phyloP scores from a whole-genome alignment of 2,329 filamentous ascomycete species.

The Immersiporthe knoxdaviesiana region DNA sequence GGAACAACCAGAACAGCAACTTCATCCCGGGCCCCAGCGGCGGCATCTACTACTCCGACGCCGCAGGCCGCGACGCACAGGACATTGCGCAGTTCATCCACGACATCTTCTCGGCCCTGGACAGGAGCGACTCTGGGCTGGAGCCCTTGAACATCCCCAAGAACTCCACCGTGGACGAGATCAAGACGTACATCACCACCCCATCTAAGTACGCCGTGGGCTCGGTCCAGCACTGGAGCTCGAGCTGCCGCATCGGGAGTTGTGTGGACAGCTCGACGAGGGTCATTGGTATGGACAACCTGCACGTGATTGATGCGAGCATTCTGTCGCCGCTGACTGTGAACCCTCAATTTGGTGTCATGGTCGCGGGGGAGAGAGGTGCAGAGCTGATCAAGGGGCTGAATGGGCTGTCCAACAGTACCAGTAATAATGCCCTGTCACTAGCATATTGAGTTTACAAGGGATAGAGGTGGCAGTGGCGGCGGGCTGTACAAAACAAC shows the following conservation, averaged over 20 bases:
- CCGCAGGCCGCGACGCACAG: constrained; percentile 45
- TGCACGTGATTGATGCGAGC: constrained; percentile 56
- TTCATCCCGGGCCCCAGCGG: constrained; percentile 46
- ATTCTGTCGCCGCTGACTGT: constrained; percentile 55
- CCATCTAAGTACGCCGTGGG: constrained; percentile 51
- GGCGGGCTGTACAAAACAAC: no score
- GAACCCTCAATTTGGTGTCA: constrained; percentile 58
- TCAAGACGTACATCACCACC: constrained; percentile 54
- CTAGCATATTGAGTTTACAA: background rate
- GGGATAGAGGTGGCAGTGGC: no score
- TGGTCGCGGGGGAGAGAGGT: constrained; percentile 56
- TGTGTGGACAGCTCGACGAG: constrained; percentile 53
- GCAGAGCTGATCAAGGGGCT: constrained; percentile 47
- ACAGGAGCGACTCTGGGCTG: constrained; percentile 40
- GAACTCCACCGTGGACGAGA: constrained; percentile 50
- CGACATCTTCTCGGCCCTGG: constrained; percentile 52
- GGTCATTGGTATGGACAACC: constrained; percentile 53
- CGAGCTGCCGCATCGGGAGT: constrained; percentile 52
- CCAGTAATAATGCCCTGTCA: no score
- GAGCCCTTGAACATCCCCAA: constrained; percentile 53
- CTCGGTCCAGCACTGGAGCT: constrained; percentile 57
- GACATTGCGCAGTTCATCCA: constrained; percentile 55
- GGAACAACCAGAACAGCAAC: constrained; percentile 40
- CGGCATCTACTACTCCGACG: constrained; percentile 51
- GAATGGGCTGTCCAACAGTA: background rate